phyloP scores from a whole-genome alignment of 73 alveolate genomes.

The Halteria grandinella region DNA sequence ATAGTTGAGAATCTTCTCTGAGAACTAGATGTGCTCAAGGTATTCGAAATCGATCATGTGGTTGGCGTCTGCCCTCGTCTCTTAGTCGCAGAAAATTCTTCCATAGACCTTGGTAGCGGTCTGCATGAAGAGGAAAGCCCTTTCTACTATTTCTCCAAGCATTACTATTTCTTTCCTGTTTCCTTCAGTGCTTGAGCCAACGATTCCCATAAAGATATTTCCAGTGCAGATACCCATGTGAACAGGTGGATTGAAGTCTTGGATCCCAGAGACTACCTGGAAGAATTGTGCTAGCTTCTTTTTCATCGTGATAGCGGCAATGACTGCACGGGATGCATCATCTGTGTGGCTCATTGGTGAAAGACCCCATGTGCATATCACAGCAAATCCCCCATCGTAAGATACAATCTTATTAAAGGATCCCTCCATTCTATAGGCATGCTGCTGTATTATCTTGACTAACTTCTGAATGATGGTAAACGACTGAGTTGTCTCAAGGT shows the following conservation, averaged over 20 bases:
- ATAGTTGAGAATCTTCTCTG: constrained; percentile 9
- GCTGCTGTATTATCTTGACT: constrained; percentile 4
- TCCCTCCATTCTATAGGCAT: constrained; percentile 25
- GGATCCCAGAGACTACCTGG: background rate
- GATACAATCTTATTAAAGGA: constrained; percentile 36
- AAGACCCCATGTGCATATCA: constrained; percentile 32
- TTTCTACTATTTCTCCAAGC: constrained; percentile 33
- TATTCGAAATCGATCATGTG: constrained; percentile 9
- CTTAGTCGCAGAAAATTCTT: constrained; percentile 18
- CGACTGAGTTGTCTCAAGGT: background rate
- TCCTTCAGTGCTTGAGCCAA: constrained; percentile 51
- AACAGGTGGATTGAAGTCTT: constrained; percentile 1
- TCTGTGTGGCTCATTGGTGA: constrained; percentile 29
- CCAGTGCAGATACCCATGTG: constrained; percentile 47
- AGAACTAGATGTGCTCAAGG: constrained; percentile 40
- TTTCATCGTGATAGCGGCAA: constrained; percentile 2
- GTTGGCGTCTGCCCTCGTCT: constrained; percentile 26
- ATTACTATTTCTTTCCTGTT: constrained; percentile 20
- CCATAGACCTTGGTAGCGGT: constrained; percentile 42
- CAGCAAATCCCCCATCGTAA: constrained; percentile 38
- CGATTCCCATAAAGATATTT: constrained; percentile 26
- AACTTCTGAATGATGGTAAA: constrained; percentile 1
- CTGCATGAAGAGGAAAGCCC: constrained; percentile 40
- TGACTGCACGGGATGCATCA: constrained; percentile 45
- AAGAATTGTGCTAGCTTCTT: constrained; percentile 9